Base-by-base conservation (phyloP, 495 filamentous ascomycete species). In the Parathielavia hyrcaniae region DNA sequence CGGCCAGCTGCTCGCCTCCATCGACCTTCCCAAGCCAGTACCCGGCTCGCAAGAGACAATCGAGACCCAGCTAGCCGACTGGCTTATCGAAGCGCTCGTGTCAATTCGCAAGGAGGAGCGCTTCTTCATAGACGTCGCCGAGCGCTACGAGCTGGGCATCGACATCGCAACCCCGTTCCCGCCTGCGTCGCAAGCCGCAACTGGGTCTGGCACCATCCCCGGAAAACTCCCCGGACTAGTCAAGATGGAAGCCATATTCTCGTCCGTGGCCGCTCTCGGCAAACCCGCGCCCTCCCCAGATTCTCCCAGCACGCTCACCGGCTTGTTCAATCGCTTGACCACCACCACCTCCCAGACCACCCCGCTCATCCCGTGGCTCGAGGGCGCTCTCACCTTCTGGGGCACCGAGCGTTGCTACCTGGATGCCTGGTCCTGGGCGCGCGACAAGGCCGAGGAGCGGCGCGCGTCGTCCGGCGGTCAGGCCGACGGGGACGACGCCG, bases 301-400 rank as follows among this genome's bases (percentile, higher is more conserved):
- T 12, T 34, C 47, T 16, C 47, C 26, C 1, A 49, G 30, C 30
- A 53, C 62, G 35, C 9, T 75, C 51, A 57, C 62, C 22, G 58
- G 71, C 49, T 70, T 19, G 73, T 75, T 4, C 52, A 17, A 9
- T 22, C 40, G n/a, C 10, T 55, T 53, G n/a, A 52, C 56, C 17
- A 36, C 22, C 5, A 38, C 57, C 40, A 23, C 14, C 34, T 35
- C 62, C 39, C 13, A 50, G 45, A 30, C 45, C 53, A 17, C 48
- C 57, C 48, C 61, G 13, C 57, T 58, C 40, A 44, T 70, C 14
- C 66, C 65, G 1, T 73, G 66, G 67, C 67, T 90, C 16, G 85
- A 89, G 64, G 86, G 85, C 10, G 67, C 89, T 57, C 76, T 87
- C 10, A 79, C 87, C 20, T 77, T 90, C 19, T 91, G 86, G 84